Evolutionary conservation across 805 yeast genomes (phyloP), one percentile per base, ranked within the genome.

Genomic region (Grigorovia jiainica): DNA sequence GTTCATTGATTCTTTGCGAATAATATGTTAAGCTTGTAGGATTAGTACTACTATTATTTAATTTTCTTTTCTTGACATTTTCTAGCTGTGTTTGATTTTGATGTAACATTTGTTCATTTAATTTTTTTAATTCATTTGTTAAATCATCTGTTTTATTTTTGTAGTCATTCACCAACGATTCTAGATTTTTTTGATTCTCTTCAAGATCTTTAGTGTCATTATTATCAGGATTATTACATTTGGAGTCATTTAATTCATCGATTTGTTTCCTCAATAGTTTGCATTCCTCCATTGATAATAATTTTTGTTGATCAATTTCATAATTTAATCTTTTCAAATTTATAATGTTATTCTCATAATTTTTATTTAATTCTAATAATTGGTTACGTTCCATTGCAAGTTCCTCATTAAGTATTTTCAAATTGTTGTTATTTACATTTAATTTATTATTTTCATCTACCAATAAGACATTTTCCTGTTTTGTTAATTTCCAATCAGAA

Each of bases 211-310:
- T 11, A 7, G 11, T 9, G 4, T 29, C 43, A 9, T 27, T 37
- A 10, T 52, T 49, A 36, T 55, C 51, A 23, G 50, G 43, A 4
- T 17, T 21, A 13, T 35, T 27, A 15, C 13, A n/a, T 6, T 16
- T 23, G 2, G 49, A 48, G n/a, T 39, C 40, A 9, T 47, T 37
- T 25, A 48, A 43, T 2, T 46, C 34, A 16, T 76, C 71, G 39
- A 82, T 55, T 57, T 78, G 80, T 33, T 67, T 67, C 44, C 82
- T 65, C 41, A 82, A 60, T 43, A 78, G 68, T 41, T 69, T 74
- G 23, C 78, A 70, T 52, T 82, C 89, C 46, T 74, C 76, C 19
- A 64, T 52, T n/a, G 79, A 72, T 34, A 81, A 61, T 3, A 64
- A 52, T 40, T 68, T 68, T 43, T 78, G 79, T 41, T 73, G 71